phyloP scores from a whole-genome alignment of 768 basidiomycete genomes.

The Chalciporus piperatus region DNA sequence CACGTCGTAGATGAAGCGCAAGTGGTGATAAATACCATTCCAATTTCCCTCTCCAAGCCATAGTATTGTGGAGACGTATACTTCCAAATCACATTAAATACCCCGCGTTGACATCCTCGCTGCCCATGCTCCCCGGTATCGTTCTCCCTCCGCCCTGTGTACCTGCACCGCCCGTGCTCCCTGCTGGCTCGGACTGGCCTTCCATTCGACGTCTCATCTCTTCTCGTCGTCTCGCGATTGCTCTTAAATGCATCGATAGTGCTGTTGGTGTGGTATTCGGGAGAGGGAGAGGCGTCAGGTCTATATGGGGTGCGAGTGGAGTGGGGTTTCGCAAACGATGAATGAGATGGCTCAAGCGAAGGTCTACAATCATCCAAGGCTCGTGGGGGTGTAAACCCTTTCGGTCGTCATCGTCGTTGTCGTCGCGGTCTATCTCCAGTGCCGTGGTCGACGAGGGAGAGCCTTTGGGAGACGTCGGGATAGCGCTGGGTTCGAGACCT shows the following conservation, averaged over 20 bases:
- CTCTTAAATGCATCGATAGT: constrained; percentile 45
- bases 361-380: constrained; percentile 57
- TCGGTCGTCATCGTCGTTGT: constrained; percentile 9
- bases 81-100: constrained; percentile 19
- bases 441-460: constrained; percentile 21
- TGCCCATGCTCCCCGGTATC: constrained; percentile 30
- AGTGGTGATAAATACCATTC: constrained; percentile 38
- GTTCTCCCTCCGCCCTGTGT: constrained; percentile 38
- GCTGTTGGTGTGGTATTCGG: constrained; percentile 60
- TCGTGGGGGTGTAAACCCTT: constrained; percentile 25
- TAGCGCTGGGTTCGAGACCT: constrained; percentile 39
- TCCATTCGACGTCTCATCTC: constrained; percentile 37
- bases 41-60: not conserved
- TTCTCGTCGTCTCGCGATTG: constrained; percentile 50
- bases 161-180: constrained; percentile 27
- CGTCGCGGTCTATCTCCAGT: constrained; percentile 21
- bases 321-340: constrained; percentile 56
- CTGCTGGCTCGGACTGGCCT: constrained; percentile 20
- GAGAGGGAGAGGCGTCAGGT: constrained; percentile 46
- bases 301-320: constrained; percentile 30
- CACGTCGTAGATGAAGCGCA: constrained; percentile 49
- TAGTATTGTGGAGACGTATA: constrained; percentile 6
- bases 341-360: constrained; percentile 53
- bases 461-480: constrained; percentile 24
- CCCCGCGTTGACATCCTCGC: constrained; percentile 13